A percentile compares a stretch with the other conserved stretches of the same genome.
Conservation (phyloP, 78 protist genomes). For the Dictyostelium brefeldianum region DNA sequence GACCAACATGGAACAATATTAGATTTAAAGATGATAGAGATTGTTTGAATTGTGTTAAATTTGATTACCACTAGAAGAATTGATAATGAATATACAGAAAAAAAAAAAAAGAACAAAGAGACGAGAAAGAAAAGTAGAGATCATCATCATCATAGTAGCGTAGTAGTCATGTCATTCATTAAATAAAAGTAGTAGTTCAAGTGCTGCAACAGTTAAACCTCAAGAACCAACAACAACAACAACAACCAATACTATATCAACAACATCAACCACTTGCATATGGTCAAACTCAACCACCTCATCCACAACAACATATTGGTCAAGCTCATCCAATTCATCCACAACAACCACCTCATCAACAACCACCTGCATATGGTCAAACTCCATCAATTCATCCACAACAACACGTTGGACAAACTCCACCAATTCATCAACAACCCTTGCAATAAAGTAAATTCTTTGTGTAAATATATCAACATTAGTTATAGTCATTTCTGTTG, state of each 20-base stretch:
- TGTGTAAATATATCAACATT: background rate
- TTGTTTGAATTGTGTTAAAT: too few relatives aligned
- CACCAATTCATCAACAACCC: background rate
- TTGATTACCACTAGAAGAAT: background rate
- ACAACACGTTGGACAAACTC: background rate
- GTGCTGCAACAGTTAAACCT: background rate
- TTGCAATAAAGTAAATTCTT: background rate
- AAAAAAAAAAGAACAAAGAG: background rate
- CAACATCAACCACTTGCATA: background rate
- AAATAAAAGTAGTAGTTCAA: background rate
- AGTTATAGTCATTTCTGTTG: background rate
- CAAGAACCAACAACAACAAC: background rate
- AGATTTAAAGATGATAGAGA: background rate
- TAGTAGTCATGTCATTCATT: background rate
- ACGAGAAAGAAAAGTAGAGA: too few relatives aligned
- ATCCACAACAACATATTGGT: background rate
- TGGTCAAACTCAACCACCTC: background rate
- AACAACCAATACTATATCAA: background rate
- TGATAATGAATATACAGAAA: background rate
- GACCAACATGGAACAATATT: background rate
- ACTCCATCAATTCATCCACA: background rate
- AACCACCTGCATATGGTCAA: background rate
- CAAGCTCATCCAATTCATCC: background rate
- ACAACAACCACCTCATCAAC: background rate
- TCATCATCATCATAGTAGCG: background rate